A percentile compares a stretch with the other conserved stretches of the same genome.
phyloP scores from a whole-genome alignment of 768 basidiomycete species.

The Leucosporidium scottii region DNA sequence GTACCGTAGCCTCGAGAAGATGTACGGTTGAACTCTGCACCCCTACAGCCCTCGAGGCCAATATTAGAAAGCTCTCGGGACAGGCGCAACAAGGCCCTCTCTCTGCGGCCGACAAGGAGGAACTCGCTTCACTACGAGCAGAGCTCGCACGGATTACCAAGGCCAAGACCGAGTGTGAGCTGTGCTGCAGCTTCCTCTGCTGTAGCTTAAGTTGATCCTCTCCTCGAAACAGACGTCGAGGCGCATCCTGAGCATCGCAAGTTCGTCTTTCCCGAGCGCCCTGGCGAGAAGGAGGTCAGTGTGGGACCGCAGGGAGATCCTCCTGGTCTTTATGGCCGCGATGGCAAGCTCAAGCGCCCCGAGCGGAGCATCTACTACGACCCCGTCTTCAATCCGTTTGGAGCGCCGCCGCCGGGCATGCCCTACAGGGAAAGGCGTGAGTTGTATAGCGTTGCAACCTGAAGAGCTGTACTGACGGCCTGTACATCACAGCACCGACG shows the following conservation, averaged over 20 bases:
- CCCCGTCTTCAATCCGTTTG: conserved; percentile 83
- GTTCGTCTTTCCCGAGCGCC: conserved; percentile 57
- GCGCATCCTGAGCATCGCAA: conserved; percentile 89
- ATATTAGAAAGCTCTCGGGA: conserved; percentile 48
- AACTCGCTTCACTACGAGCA: conserved; percentile 61
- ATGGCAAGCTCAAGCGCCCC: conserved; percentile 45
- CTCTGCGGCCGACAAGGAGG: conserved; percentile 53
- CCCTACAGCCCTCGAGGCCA: conserved; percentile 65
- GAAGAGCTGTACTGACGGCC: background rate
- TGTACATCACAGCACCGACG: conserved; percentile 13
- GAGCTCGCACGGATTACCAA: conserved; percentile 73
- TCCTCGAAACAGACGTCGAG: conserved; percentile 47
- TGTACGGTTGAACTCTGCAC: background rate
- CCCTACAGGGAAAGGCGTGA: conserved; percentile 66
- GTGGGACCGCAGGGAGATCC: conserved; percentile 34
- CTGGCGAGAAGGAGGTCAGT: conserved; percentile 44
- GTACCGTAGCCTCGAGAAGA: background rate
- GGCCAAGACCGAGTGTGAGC: conserved; percentile 75
- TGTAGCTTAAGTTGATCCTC: background rate
- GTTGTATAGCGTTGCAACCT: background rate
- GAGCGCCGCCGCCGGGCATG: conserved; percentile 92
- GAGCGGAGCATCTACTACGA: conserved; percentile 77
- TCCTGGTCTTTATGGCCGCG: conserved; percentile 31
- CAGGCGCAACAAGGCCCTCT: conserved; percentile 37
- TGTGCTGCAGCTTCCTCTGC: background rate